Base-by-base conservation (phyloP, 768 basidiomycete species). In the Boletus rubropictus region DNA sequence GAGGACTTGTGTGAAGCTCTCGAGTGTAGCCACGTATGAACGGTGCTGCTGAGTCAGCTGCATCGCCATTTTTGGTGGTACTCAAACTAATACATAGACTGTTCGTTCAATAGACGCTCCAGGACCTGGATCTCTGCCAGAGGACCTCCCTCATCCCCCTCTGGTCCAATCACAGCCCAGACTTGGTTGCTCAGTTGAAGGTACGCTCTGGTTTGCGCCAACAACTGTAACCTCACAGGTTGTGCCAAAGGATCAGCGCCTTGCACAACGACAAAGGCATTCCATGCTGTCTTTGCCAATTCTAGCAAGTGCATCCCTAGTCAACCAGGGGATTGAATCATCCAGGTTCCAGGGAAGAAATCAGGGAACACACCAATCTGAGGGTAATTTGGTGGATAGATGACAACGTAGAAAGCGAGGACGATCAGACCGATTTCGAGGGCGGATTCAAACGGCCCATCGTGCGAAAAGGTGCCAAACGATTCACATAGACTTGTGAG, bases 341-440 rank as follows among this genome's bases (percentile, higher is more conserved):
- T 27, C 17, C 8, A 0, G 2, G 8, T 8, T 5, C 7, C 5
- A 20, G 3, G 4, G 14, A 3, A 21, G 22, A 35, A 24, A 9
- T 12, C 14, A 18, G 14, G 12, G 11, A 27, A 62, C 76, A 53
- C 44, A 86, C 89, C 89, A 21, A 82, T 86, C 54, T 89, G 85
- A n/a, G 88, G 89, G 62, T 88, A 89, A 57, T 84, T 83, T 2
- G 65, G 68, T 1, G 89, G 86, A 56, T 91, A 91, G 38, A 89
- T 70, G 43, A 85, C 58, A 10, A 75, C 57, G 62, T 90, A 91
- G 7, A 86, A 65, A 1, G 81, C 81, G 17, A 88, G 67, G 12
- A 89, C 66, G 1, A 77, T 75, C 31, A 72, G 56, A 12, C 89
- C 87, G 10, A 69, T 63, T 27, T 72, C 58, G 18, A 83, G 57